A percentile compares a stretch with the other conserved stretches of the same genome.
Evolutionary conservation across 257 asterid genomes (phyloP).

Genomic region (Nicotiana paniculata): DNA sequence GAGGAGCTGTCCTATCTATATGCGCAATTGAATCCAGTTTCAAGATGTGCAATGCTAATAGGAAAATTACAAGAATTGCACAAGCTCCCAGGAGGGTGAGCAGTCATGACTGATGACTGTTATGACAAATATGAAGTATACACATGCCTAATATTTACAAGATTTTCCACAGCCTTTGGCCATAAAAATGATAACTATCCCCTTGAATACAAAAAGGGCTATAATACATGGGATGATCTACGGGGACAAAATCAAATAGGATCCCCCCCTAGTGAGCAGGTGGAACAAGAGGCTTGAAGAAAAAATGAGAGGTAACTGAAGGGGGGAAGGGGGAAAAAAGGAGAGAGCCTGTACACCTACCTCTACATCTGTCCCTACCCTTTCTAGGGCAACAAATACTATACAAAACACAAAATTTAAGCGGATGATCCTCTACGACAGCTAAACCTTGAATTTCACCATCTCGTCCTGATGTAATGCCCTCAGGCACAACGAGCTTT

Average conservation of each 20-base stretch:
- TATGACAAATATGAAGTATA: neutral
- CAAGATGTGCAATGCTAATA: neutral
- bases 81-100: constrained; percentile 8
- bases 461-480: constrained; percentile 19
- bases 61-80: constrained; percentile 20
- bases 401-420: constrained; percentile 47
- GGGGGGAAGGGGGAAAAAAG: constrained; percentile 13
- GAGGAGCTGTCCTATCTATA: neutral
- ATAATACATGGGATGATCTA: constrained; percentile 24
- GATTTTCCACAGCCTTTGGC: constrained; percentile 81
- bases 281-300: constrained; percentile 10
- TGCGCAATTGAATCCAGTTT: neutral
- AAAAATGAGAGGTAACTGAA: constrained; percentile 14
- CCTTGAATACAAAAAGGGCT: constrained; percentile 12
- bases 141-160: constrained; percentile 26
- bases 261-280: constrained; percentile 39
- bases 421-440: constrained; percentile 21
- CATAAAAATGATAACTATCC: constrained; percentile 50
- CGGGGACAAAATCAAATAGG: constrained; percentile 30
- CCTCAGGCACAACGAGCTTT: constrained; percentile 31
- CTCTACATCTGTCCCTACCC: constrained; percentile 46
- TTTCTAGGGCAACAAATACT: constrained; percentile 37
- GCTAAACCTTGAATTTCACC: constrained; percentile 14
- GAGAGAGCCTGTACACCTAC: constrained; percentile 69
- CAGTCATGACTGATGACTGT: constrained; percentile 3